phyloP scores from a whole-genome alignment of 1,284 basidiomycete species.

The Bjerkandera adusta region DNA sequence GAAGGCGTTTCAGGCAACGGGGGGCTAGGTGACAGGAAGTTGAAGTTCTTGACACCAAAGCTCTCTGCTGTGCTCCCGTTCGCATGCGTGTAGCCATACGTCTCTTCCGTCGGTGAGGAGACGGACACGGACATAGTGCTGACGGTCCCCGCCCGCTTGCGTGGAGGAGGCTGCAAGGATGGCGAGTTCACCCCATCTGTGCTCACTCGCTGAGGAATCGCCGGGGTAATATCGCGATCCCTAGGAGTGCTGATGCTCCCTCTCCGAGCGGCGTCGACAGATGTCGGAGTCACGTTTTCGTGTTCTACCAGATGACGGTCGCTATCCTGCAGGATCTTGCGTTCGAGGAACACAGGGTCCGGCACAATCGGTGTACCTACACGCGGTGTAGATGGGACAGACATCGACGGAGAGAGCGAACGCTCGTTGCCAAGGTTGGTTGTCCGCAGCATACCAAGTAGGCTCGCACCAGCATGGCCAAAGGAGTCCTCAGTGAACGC shows the following conservation, averaged over 20 bases:
- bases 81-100: conserved; percentile 29
- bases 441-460: conserved; percentile 50
- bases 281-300: conserved; percentile 5
- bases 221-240: neutral
- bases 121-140: conserved; percentile 10
- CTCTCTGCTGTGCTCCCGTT: conserved; percentile 36
- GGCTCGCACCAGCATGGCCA: conserved; percentile 48
- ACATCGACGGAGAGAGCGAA: conserved; percentile 20
- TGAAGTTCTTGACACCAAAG: conserved; percentile 29
- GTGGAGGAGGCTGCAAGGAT: conserved; percentile 64
- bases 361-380: conserved; percentile 16
- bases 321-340: conserved; percentile 55
- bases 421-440: conserved; percentile 29
- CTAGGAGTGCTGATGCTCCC: neutral
- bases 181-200: conserved; percentile 28
- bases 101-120: conserved; percentile 13
- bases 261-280: neutral
- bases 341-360: conserved; percentile 30
- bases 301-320: conserved; percentile 23
- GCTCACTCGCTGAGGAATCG: conserved; percentile 15
- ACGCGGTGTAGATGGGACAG: conserved; percentile 19
- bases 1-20: conserved; percentile 15
- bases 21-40: conserved; percentile 12
- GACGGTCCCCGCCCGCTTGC: conserved; percentile 45
- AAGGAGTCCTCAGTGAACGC: conserved; percentile 46